Conservation (phyloP, 176 grass and related monocot species). For the maize (Zea mays) region Zm-B73-REFERENCE-NAM-5.0 NC_050099.1:156405001-156405500, state of each 20-base stretch:
- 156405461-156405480: neutral
- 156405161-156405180: conserved; percentile 95
- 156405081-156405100: conserved; percentile 1
- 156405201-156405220: conserved; percentile 99
- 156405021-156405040: too few relatives aligned
- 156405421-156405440: conserved; percentile 36
- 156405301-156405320: too few relatives aligned
- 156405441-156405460: conserved; percentile 47
- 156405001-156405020: too few relatives aligned
- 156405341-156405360: neutral
- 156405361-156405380: neutral
- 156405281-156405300: neutral
- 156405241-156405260: conserved; percentile 64
- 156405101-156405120: conserved; percentile 79
- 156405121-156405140: conserved; percentile 97
- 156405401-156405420: conserved; percentile 28
- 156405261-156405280: conserved; percentile 67
- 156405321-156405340: conserved; percentile 30
- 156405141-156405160: conserved; percentile 99
- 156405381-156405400: conserved; percentile 55
- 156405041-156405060: too few relatives aligned
- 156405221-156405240: conserved; percentile 94
- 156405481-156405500: too few relatives aligned
- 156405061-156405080: too few relatives aligned
- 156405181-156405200: conserved; percentile 90